phyloP scores from a whole-genome alignment of 1,284 basidiomycete species.

The Moesziomyces globuligerus region DNA sequence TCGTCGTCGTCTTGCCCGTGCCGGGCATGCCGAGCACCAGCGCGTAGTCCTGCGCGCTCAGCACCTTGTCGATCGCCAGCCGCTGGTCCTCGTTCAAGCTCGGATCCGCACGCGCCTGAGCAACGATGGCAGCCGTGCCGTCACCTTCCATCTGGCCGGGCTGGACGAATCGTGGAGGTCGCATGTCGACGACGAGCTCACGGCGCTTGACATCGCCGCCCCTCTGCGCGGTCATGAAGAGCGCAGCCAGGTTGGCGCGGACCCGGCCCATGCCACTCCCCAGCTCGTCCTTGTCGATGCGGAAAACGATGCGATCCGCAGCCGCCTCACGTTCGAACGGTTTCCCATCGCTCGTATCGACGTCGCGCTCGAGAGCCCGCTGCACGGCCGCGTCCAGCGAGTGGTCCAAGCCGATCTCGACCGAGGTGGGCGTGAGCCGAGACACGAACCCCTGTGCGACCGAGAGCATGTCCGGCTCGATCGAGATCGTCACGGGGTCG shows the following conservation, averaged over 20 bases:
- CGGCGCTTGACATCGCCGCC: conserved; percentile 72
- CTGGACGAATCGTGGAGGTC: conserved; percentile 73
- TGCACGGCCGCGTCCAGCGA: conserved; percentile 70
- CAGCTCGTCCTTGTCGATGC: conserved; percentile 94
- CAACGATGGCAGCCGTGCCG: not conserved
- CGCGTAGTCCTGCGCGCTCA: conserved; percentile 87
- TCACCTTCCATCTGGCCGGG: conserved; percentile 4
- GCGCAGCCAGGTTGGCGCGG: conserved; percentile 85
- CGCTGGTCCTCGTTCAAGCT: conserved; percentile 81
- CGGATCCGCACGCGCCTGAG: conserved; percentile 17
- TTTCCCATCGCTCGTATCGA: not conserved
- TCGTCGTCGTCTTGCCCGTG: conserved; percentile 95
- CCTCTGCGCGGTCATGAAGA: conserved; percentile 77
- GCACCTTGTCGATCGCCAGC: conserved; percentile 77
- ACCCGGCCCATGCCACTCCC: conserved; percentile 85
- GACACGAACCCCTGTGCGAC: conserved; percentile 85
- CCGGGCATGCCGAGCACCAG: conserved; percentile 97
- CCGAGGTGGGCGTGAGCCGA: conserved; percentile 74
- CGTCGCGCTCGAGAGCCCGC: conserved; percentile 31
- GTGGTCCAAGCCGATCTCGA: conserved; percentile 84
- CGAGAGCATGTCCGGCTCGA: conserved; percentile 84
- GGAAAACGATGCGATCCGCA: conserved; percentile 73
- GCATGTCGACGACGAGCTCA: conserved; percentile 83
- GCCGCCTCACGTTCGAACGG: conserved; percentile 9
- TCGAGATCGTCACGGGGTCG: conserved; percentile 83